phyloP scores from a whole-genome alignment of 768 basidiomycete species.

The Suillus discolor region DNA sequence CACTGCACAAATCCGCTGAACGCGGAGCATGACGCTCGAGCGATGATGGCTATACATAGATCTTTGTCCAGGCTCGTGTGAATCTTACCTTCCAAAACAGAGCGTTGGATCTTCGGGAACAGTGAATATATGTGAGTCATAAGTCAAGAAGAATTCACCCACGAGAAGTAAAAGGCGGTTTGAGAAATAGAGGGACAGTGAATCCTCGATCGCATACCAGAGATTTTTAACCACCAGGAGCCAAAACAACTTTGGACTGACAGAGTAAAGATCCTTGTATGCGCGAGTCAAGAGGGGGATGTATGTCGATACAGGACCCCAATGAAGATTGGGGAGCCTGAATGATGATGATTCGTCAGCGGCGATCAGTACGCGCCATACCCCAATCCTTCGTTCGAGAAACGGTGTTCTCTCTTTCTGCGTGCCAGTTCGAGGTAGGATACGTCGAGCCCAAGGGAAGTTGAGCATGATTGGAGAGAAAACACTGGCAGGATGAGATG shows the following conservation, averaged over 20 bases:
- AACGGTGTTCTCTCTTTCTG: conserved; percentile 3
- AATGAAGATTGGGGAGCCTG: conserved; percentile 14
- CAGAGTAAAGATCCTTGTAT: conserved; percentile 23
- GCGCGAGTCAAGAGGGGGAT: conserved; percentile 18
- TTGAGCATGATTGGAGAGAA: not conserved
- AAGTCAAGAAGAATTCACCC: not conserved
- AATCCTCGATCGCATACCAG: conserved; percentile 22
- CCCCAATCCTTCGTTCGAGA: conserved; percentile 21
- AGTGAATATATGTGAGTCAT: not conserved
- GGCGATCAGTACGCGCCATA: conserved; percentile 28
- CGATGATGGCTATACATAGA: conserved; percentile 17
- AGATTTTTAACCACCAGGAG: conserved; percentile 11
- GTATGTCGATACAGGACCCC: conserved; percentile 3
- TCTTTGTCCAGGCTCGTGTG: not conserved
- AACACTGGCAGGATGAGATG: not conserved
- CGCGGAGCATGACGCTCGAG: conserved; percentile 18
- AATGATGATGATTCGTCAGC: conserved; percentile 12
- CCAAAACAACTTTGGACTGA: conserved; percentile 24
- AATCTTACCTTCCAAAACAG: conserved; percentile 10
- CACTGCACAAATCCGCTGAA: conserved; percentile 19
- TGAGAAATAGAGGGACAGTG: conserved; percentile 26
- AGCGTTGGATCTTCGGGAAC: conserved; percentile 23
- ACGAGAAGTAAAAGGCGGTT: conserved; percentile 25
- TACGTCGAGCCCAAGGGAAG: not conserved
- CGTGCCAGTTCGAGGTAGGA: not conserved